phyloP scores from a whole-genome alignment of 768 basidiomycete species.

The Auricularia auricula-judae region DNA sequence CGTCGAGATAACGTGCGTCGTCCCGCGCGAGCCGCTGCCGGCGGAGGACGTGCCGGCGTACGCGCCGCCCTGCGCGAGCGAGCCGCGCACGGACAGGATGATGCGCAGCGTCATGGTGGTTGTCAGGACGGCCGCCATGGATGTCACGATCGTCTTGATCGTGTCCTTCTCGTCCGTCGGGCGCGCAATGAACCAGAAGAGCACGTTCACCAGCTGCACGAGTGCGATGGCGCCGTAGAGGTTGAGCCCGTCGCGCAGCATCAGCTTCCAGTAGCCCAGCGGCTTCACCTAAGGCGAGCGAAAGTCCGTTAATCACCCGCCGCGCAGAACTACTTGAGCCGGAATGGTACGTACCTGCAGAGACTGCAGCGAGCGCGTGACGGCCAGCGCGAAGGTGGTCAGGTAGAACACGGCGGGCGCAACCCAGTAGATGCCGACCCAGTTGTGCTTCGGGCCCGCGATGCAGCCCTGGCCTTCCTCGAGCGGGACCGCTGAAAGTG shows the following conservation, averaged over 20 bases:
- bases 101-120: conserved; percentile 84
- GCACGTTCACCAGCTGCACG: conserved; percentile 72
- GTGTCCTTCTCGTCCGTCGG: conserved; percentile 53
- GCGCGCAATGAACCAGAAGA: conserved; percentile 79
- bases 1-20: conserved; percentile 36
- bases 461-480: conserved; percentile 72
- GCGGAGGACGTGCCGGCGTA: conserved; percentile 39
- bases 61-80: conserved; percentile 57
- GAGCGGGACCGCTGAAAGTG: conserved; percentile 50
- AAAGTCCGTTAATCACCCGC: too few species aligned
- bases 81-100: conserved; percentile 71
- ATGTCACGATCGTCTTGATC: conserved; percentile 72
- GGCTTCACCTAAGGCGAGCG: conserved; percentile 30
- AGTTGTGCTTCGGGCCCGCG: conserved; percentile 66
- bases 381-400: conserved; percentile 50
- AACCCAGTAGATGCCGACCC: conserved; percentile 84
- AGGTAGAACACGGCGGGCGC: conserved; percentile 64
- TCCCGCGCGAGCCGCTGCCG: conserved; percentile 18
- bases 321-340: too few species aligned
- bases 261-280: conserved; percentile 67
- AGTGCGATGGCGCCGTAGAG: conserved; percentile 72
- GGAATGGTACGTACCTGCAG: conserved; percentile 17
- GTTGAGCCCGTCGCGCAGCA: conserved; percentile 84
- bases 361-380: conserved; percentile 47
- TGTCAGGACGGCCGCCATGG: conserved; percentile 80